phyloP scores from a whole-genome alignment of 352 stramenopile genomes.

The Phytophthora citricola region DNA sequence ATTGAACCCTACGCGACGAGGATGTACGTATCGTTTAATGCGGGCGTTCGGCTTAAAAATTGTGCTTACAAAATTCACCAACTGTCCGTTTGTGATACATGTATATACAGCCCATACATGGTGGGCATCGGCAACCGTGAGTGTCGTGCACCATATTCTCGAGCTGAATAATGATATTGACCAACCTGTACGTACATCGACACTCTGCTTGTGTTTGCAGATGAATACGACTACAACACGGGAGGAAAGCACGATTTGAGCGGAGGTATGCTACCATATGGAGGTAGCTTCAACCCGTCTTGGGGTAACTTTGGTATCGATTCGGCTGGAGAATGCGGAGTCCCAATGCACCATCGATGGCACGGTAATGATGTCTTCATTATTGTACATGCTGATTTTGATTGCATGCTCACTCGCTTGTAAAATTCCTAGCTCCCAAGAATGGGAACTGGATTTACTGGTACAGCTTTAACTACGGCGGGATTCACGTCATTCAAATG shows the following conservation, averaged over 20 bases:
- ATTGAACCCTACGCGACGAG: slow-evolving; percentile 74
- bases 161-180: no score
- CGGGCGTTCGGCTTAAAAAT: background rate
- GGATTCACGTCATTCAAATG: slow-evolving; percentile 92
- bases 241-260: slow-evolving; percentile 67
- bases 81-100: background rate
- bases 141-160: slow-evolving; percentile 14
- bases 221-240: slow-evolving; percentile 75
- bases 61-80: background rate
- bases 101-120: slow-evolving; percentile 67
- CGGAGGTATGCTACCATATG: slow-evolving; percentile 45
- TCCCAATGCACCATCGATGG: slow-evolving; percentile 74
- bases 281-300: slow-evolving; percentile 60
- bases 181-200: no score
- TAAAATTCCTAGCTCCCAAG: slow-evolving; percentile 48
- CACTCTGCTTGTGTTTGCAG: slow-evolving; percentile 27
- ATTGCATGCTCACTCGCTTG: slow-evolving; percentile 8
- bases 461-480: slow-evolving; percentile 92
- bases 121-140: slow-evolving; percentile 80
- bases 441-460: slow-evolving; percentile 81
- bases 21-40: slow-evolving; percentile 43
- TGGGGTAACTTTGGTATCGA: slow-evolving; percentile 78
- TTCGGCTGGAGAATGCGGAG: slow-evolving; percentile 68
- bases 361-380: slow-evolving; percentile 48
- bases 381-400: background rate